These are phyloP conservation scores for Trametes cubensis DNA, from an alignment of 768 basidiomycete species.

Conservation along the genomic window DNA sequence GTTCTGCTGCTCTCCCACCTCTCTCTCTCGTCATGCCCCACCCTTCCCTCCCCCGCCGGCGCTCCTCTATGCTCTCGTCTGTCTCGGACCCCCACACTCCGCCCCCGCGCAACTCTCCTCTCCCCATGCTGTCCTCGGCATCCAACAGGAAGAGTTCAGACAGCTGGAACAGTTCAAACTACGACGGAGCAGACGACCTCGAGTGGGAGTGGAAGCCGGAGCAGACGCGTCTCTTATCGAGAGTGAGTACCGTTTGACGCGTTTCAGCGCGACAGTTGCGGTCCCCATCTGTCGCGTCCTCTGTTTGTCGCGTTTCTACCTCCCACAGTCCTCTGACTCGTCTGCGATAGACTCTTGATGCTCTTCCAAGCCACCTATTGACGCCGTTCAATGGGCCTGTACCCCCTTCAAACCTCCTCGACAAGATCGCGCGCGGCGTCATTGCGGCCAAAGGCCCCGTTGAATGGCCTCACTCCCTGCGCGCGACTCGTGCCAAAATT, in stretches of 20 bases:
- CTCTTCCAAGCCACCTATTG: constrained; percentile 79
- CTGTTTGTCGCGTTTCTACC: constrained; percentile 18
- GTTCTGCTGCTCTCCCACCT: constrained; percentile 51
- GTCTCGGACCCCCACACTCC: constrained; percentile 57
- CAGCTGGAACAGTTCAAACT: constrained; percentile 84
- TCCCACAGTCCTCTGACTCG: constrained; percentile 13
- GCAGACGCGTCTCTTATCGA: constrained; percentile 64
- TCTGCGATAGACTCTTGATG: constrained; percentile 68
- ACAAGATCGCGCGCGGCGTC: constrained; percentile 83
- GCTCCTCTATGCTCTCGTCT: constrained; percentile 53
- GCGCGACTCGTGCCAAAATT: constrained; percentile 80
- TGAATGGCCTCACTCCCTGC: constrained; percentile 84
- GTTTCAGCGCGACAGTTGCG: constrained; percentile 1
- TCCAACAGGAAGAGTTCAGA: constrained; percentile 72
- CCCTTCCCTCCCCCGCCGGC: constrained; percentile 53
- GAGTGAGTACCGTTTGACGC: constrained; percentile 48
- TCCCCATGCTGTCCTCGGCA: constrained; percentile 51
- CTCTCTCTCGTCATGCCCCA: constrained; percentile 67
- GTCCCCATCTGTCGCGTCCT: constrained; percentile 11
- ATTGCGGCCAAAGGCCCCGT: constrained; percentile 70
- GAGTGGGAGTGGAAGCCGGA: constrained; percentile 77
- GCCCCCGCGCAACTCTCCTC: constrained; percentile 55
- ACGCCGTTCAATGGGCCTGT: constrained; percentile 86
- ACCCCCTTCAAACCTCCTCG: constrained; percentile 83
- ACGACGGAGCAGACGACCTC: constrained; percentile 61